A percentile compares a stretch with the other conserved stretches of the same genome.
Conservation (phyloP, 2,329 filamentous ascomycete genomes). For the Talaromyces piceae region DNA sequence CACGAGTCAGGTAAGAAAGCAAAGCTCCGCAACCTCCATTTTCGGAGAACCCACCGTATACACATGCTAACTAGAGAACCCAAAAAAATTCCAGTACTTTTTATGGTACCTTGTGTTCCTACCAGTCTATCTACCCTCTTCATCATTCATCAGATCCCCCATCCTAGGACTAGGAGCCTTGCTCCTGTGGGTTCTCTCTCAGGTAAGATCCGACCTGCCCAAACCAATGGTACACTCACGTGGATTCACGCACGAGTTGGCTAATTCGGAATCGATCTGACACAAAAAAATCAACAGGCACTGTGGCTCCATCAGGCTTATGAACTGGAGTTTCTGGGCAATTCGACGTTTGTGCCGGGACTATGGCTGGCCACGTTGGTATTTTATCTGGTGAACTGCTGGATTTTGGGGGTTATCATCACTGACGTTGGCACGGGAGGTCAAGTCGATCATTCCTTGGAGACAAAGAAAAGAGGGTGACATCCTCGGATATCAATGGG, state of each 20-base stretch:
- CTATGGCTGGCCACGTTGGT: constrained; percentile 66
- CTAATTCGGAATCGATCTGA: background rate
- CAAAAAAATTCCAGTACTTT: constrained; percentile 64
- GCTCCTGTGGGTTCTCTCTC: constrained; percentile 65
- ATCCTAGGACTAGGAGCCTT: constrained; percentile 58
- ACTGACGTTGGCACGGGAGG: constrained; percentile 47
- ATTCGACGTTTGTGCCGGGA: constrained; percentile 76
- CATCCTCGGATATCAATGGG: background rate
- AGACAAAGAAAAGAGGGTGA: constrained; percentile 2
- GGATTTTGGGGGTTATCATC: constrained; percentile 77
- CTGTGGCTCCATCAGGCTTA: constrained; percentile 71
- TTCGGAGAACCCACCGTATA: background rate
- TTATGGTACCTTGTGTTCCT: constrained; percentile 95
- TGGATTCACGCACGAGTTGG: background rate
- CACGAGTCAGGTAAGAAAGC: constrained; percentile 73
- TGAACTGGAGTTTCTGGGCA: constrained; percentile 69
- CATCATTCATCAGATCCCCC: constrained; percentile 58
- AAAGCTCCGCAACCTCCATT: background rate
- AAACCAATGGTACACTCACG: background rate
- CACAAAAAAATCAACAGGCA: constrained; percentile 33
- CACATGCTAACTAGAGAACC: background rate
- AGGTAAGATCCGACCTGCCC: constrained; percentile 38
- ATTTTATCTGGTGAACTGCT: constrained; percentile 82
- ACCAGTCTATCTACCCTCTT: constrained; percentile 79
- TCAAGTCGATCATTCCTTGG: background rate